Percentiles rank a stretch among this genome's conserved stretches.
Evolutionary conservation across 257 asterid species (phyloP).

Genomic region (Jaltomata sinuosa): DNA sequence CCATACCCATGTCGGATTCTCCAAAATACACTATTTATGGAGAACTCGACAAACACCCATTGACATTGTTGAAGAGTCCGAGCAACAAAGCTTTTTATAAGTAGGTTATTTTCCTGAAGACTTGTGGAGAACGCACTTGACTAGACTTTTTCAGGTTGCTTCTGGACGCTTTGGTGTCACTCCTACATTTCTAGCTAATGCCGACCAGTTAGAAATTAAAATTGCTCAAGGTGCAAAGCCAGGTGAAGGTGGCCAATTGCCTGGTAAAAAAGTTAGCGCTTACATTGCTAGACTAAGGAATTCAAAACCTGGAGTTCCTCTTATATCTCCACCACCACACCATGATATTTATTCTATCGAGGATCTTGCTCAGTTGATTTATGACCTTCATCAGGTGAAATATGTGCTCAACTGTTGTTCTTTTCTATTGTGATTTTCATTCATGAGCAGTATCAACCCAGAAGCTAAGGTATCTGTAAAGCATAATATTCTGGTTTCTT

Average conservation of each 20-base stretch:
- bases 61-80: neutral
- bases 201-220: constrained; percentile 91
- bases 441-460: constrained; percentile 64
- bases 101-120: neutral
- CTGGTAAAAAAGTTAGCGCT: constrained; percentile 99
- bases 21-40: neutral
- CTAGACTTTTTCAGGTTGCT: constrained; percentile 55
- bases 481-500: neutral
- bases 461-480: constrained; percentile 74
- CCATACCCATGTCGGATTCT: neutral
- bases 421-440: neutral
- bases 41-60: neutral
- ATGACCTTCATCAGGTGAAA: constrained; percentile 96
- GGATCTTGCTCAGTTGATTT: constrained; percentile 98
- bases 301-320: constrained; percentile 99
- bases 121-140: neutral
- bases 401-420: neutral
- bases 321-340: constrained; percentile 99
- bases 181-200: constrained; percentile 95
- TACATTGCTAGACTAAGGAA: constrained; percentile 93
- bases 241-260: constrained; percentile 99
- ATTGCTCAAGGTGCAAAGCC: constrained; percentile 99
- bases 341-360: constrained; percentile 97
- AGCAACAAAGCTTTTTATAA: neutral
- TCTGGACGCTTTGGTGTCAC: constrained; percentile 99